phyloP scores from a whole-genome alignment of 441 rosid species.

The Adansonia rubrostipa region DNA sequence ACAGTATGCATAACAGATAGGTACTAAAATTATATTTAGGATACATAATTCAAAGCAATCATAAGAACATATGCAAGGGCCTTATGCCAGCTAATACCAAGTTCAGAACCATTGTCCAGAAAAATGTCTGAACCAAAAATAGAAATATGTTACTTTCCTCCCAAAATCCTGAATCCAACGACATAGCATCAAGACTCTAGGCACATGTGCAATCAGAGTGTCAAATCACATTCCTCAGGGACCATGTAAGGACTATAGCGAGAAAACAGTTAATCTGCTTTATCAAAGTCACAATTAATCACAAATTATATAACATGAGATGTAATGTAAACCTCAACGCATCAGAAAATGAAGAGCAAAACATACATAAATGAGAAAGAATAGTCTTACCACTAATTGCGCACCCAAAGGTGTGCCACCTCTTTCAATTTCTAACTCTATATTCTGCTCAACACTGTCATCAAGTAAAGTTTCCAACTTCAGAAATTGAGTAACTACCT shows the following conservation, averaged over 20 bases:
- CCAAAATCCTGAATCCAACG: neutral
- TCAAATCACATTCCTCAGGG: conserved; percentile 2
- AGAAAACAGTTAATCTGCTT: neutral
- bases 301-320: conserved; percentile 15
- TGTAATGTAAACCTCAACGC: conserved; percentile 13
- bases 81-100: neutral
- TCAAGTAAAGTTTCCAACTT: conserved; percentile 83
- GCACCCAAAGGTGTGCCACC: conserved; percentile 74
- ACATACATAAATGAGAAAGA: conserved; percentile 17
- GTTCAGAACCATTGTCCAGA: neutral
- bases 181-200: neutral
- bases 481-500: conserved; percentile 92
- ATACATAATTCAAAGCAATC: neutral
- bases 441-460: conserved; percentile 65
- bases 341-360: neutral
- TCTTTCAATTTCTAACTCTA: conserved; percentile 86
- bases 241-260: neutral
- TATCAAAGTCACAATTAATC: neutral
- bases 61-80: neutral
- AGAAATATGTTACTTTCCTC: neutral
- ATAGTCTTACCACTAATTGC: conserved; percentile 69
- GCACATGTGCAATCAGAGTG: conserved; percentile 11
- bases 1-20: neutral
- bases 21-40: conserved; percentile 6
- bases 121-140: neutral